Base-by-base conservation (phyloP, 208 protist genomes). In the Wallacemonas sp. region DNA sequence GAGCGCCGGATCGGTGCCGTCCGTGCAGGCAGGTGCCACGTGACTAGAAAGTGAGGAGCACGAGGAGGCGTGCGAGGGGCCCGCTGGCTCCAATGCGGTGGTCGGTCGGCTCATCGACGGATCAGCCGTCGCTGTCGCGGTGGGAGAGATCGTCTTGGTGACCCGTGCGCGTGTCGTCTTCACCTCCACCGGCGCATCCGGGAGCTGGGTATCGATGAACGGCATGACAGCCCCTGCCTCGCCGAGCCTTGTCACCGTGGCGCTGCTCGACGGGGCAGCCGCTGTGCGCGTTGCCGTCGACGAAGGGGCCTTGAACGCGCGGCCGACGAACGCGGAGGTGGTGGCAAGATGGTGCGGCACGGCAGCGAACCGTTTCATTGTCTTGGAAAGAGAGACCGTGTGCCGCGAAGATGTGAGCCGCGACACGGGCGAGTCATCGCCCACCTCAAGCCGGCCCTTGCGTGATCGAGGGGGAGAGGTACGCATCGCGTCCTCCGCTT, bases 301-400 rank as follows among this genome's bases (percentile, higher is more conserved):
- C 10, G 52, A 59, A 14, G 52, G 52, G 4, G 52, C n/a, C 52
- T 59, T 59, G 52, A 59, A 59, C 10, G 31, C n/a, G 3, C 52
- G 52, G 14, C 52, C 32, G 20, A 39, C 32, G n/a, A 44, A 59
- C 12, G 52, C 31, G 8, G 52, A 59, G 31, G 52, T 59, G 5
- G 32, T 41, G 52, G 52, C 52, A 7, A 59, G 52, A 29, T 59
- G 52, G 20, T 59, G 52, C 18, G 52, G 52, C 20, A 1, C 32
- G 14, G 52, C 52, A 4, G 11, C 32, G 31, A 59, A 59, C 52
- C 39, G 52, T 1, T 59, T 59, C 52, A 59, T 59, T 3, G 52
- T 59, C 14, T 59, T 59, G 8, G 52, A 59, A 8, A 59, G 32
- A 3, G 52, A 59, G 52, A 59, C 32, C 14, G 52, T 59, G 32